These are phyloP conservation scores for Asparagopsis taxiformis DNA, from an alignment of 31 red algal genomes.

Conservation along the genomic window DNA sequence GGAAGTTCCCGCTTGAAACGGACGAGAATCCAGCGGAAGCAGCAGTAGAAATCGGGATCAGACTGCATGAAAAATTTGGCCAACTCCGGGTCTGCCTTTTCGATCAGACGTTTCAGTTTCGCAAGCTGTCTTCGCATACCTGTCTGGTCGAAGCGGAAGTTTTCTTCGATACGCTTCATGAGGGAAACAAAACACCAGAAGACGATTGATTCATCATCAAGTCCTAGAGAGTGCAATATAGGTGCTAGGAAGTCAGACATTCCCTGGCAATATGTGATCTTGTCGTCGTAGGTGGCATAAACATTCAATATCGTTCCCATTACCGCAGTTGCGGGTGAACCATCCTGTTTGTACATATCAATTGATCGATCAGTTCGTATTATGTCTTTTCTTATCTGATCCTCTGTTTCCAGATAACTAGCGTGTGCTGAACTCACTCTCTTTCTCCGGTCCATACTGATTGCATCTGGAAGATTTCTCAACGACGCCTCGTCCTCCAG, in stretches of 20 bases:
- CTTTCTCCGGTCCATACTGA: conserved; percentile 30
- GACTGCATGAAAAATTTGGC: conserved; percentile 40
- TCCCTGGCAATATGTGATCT: conserved; percentile 87
- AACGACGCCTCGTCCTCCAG: conserved; percentile 42
- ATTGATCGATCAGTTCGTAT: conserved; percentile 78
- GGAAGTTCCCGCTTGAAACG: conserved; percentile 86
- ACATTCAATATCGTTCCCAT: conserved; percentile 67
- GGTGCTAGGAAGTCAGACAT: conserved; percentile 88
- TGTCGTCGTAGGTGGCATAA: conserved; percentile 63
- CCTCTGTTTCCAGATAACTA: conserved; percentile 44
- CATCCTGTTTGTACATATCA: conserved; percentile 51
- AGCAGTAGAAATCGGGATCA: conserved; percentile 73
- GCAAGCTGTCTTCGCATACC: conserved; percentile 68
- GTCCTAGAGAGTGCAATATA: conserved; percentile 47
- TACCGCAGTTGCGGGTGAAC: conserved; percentile 14
- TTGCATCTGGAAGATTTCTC: conserved; percentile 15
- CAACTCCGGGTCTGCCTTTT: conserved; percentile 49
- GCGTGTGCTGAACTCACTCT: conserved; percentile 58
- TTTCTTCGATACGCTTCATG: conserved; percentile 65
- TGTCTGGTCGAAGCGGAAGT: conserved; percentile 78
- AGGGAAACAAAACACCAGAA: conserved; percentile 76
- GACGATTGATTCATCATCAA: conserved; percentile 55
- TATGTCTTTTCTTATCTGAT: conserved; percentile 87
- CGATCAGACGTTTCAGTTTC: conserved; percentile 35
- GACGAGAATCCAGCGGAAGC: conserved; percentile 85